phyloP scores from a whole-genome alignment of 1,284 basidiomycete genomes.

The Microbotryum violaceum region DNA sequence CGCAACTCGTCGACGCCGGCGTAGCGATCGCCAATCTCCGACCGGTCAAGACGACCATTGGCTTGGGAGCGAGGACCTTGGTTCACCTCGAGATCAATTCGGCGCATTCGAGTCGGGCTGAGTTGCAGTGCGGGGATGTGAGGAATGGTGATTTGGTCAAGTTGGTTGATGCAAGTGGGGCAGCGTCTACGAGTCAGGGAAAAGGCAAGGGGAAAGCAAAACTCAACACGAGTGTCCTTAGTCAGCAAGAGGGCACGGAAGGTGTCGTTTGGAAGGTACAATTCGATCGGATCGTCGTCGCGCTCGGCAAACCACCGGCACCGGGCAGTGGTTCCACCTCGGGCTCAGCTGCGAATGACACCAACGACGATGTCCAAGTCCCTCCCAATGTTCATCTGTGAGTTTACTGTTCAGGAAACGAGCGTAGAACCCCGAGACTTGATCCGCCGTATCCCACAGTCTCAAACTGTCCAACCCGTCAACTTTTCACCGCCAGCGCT shows the following conservation, averaged over 20 bases:
- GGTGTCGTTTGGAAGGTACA: constrained; percentile 32
- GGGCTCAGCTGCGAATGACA: constrained; percentile 2
- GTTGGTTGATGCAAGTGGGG: not conserved
- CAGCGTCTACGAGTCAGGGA: not conserved
- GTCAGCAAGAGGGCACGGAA: constrained; percentile 18
- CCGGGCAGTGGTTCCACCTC: not conserved
- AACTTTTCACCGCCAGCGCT: constrained; percentile 18
- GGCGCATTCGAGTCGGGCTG: constrained; percentile 4
- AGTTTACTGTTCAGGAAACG: not conserved
- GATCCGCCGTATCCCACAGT: not conserved
- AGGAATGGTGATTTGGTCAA: constrained; percentile 27
- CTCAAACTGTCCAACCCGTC: constrained; percentile 27
- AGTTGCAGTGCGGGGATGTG: constrained; percentile 28
- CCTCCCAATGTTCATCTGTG: constrained; percentile 24
- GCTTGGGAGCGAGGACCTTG: constrained; percentile 30
- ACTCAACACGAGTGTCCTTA: constrained; percentile 7
- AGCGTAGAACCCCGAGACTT: not conserved
- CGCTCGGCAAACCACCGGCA: constrained; percentile 5
- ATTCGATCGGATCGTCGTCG: constrained; percentile 31
- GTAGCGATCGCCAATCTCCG: not conserved
- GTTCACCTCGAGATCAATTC: constrained; percentile 26
- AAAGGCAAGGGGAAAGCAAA: not conserved
- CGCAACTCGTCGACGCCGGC: constrained; percentile 1
- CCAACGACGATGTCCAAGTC: constrained; percentile 19
- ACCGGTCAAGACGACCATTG: constrained; percentile 15